Base-by-base conservation (phyloP, 345 rosid genomes). In the Gossypium turneri region DNA sequence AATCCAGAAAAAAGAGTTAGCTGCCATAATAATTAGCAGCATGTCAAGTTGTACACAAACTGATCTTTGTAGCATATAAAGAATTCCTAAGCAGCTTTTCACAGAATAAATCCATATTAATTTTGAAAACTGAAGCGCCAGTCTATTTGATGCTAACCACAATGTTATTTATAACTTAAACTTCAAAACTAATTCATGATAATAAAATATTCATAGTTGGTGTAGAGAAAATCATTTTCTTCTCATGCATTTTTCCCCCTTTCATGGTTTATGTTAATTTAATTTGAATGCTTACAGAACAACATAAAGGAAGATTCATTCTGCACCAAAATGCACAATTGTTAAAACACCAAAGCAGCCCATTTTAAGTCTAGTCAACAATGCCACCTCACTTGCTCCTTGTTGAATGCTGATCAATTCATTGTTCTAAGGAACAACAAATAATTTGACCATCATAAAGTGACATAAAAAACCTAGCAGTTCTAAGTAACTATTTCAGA, bases 1-100 rank as follows among this genome's bases (percentile, higher is more conserved):
- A 96, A 93, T 76, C 98, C 99, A 60, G 98, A 96, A 87, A 96
- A 95, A 83, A 93, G 84, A 74, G 98, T 96, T 81, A 93, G 91
- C 98, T 90, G 97, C 89, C 86, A 81, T 75, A 70, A 85, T 51
- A 78, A 67, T 71, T 12, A 69, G 67, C 77, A 72, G 55, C 78
- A 76, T 27, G 74, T 84, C 70, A 82, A 60, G 41, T 25, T 43
- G 12, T 27, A 56, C 12, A 24, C 24, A 51, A 51, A 52, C 45
- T 29, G 47, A 62, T 17, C 50, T 45, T 62, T 27, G 13, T 61
- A 47, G 60, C 70, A 62, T 0, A 48, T 34, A 51, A 2, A 50
- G 75, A 57, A 70, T 15, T 72, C 53, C 58, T 29, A 15, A 16
- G 25, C 45, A 59, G 27, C 66, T 22, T 73, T 73, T 59, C 73